Conservation (phyloP, 2,329 filamentous ascomycete species). For the Calonectria multiphialidica region DNA sequence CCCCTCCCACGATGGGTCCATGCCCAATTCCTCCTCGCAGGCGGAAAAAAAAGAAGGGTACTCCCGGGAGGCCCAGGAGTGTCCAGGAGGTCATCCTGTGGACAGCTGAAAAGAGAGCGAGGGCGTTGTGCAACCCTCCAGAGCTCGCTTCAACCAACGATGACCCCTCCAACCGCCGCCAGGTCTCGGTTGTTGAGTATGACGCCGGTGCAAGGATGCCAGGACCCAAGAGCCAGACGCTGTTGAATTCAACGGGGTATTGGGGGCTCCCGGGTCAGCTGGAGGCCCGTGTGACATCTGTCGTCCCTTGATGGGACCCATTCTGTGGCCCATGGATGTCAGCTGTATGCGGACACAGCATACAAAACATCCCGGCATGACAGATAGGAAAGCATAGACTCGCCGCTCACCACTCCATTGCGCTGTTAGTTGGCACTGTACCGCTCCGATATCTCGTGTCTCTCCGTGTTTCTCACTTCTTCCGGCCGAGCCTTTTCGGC, state of each 20-base stretch:
- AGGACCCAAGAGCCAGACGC: conserved; percentile 8
- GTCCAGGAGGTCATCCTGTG: background rate
- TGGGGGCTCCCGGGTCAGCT: conserved; percentile 14
- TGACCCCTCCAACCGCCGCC: conserved; percentile 11
- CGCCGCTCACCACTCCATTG: background rate
- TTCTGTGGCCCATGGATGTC: conserved; percentile 9
- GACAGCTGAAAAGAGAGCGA: conserved; percentile 9
- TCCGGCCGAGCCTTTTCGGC: background rate
- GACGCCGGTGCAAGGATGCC: conserved; percentile 26
- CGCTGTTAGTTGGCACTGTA: background rate
- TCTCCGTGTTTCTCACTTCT: background rate
- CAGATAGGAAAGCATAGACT: conserved; percentile 12
- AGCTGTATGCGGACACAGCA: conserved; percentile 12
- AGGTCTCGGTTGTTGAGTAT: conserved; percentile 29
- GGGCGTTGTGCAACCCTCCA: conserved; percentile 28
- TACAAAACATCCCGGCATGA: conserved; percentile 9
- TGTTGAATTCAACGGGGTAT: conserved; percentile 17
- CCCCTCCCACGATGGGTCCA: background rate
- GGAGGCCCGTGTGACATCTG: conserved; percentile 33
- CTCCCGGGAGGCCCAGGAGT: background rate
- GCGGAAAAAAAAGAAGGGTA: background rate
- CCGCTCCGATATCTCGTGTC: background rate
- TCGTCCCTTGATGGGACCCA: conserved; percentile 15
- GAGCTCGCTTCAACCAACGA: conserved; percentile 4
- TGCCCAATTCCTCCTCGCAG: background rate